phyloP scores from a whole-genome alignment of 1,284 basidiomycete species.

The Pseudozyma flocculosa region DNA sequence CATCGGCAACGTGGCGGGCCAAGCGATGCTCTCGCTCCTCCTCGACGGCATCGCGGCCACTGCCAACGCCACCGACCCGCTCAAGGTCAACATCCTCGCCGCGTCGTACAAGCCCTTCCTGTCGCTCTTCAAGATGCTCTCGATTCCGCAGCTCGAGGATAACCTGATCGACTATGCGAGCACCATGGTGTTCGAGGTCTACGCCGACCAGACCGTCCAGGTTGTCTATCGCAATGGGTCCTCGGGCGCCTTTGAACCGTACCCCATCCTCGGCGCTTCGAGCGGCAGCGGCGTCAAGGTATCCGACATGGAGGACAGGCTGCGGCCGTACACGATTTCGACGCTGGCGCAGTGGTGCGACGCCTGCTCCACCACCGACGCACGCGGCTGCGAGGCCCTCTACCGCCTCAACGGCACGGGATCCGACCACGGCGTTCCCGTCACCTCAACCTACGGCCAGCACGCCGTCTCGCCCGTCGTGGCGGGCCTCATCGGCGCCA shows the following conservation, averaged over 20 bases:
- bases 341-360: constrained; percentile 59
- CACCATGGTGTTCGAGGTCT: constrained; percentile 74
- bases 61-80: constrained; percentile 72
- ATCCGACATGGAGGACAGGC: constrained; percentile 74
- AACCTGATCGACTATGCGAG: constrained; percentile 73
- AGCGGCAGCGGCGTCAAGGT: constrained; percentile 66
- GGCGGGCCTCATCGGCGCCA: constrained; percentile 46
- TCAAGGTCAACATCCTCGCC: constrained; percentile 71
- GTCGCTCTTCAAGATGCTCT: constrained; percentile 72
- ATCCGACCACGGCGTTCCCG: constrained; percentile 12
- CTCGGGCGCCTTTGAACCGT: constrained; percentile 39
- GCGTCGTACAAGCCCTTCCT: constrained; percentile 86
- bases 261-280: constrained; percentile 46
- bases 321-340: constrained; percentile 62
- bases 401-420: constrained; percentile 48
- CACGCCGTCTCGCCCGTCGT: constrained; percentile 48
- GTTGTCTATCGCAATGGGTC: constrained; percentile 85
- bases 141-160: constrained; percentile 15
- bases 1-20: constrained; percentile 80
- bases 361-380: constrained; percentile 49
- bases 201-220: constrained; percentile 62
- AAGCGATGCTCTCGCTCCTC: constrained; percentile 72
- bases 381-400: constrained; percentile 40
- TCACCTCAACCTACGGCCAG: constrained; percentile 36
- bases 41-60: constrained; percentile 71